phyloP scores from a whole-genome alignment of 75 land plant species.

The Selaginella moellendorffii region DNA sequence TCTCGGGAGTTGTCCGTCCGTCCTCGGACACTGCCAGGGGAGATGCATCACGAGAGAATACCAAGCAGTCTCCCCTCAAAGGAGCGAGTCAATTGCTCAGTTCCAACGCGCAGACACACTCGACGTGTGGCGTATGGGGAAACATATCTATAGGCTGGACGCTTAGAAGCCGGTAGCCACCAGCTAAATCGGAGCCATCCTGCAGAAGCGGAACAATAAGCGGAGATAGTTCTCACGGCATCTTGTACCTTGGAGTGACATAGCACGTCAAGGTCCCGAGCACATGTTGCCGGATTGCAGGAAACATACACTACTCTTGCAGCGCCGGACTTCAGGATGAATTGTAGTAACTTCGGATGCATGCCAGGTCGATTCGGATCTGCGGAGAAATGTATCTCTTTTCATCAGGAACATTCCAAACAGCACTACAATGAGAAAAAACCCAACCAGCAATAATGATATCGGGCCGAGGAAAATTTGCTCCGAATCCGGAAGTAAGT shows the following conservation, averaged over 20 bases:
- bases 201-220: not conserved
- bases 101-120: constrained; percentile 76
- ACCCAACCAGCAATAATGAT: constrained; percentile 68
- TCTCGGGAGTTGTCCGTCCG: not conserved
- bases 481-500: constrained; percentile 54
- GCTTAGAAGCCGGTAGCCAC: constrained; percentile 38
- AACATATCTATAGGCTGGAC: constrained; percentile 96
- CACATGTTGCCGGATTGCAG: constrained; percentile 96
- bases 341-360: constrained; percentile 72
- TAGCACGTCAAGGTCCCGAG: constrained; percentile 83
- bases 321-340: constrained; percentile 49
- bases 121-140: constrained; percentile 96
- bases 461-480: constrained; percentile 66
- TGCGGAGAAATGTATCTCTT: constrained; percentile 19
- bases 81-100: constrained; percentile 12
- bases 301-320: constrained; percentile 77
- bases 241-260: constrained; percentile 66
- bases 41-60: not conserved
- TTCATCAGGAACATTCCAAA: no score
- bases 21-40: not conserved
- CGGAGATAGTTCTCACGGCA: not conserved
- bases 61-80: not conserved
- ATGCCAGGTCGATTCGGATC: constrained; percentile 96
- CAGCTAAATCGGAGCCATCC: not conserved
- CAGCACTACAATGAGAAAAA: no score